Conservation (phyloP, 2,329 filamentous ascomycete genomes). For the Venturia nashicola region DNA sequence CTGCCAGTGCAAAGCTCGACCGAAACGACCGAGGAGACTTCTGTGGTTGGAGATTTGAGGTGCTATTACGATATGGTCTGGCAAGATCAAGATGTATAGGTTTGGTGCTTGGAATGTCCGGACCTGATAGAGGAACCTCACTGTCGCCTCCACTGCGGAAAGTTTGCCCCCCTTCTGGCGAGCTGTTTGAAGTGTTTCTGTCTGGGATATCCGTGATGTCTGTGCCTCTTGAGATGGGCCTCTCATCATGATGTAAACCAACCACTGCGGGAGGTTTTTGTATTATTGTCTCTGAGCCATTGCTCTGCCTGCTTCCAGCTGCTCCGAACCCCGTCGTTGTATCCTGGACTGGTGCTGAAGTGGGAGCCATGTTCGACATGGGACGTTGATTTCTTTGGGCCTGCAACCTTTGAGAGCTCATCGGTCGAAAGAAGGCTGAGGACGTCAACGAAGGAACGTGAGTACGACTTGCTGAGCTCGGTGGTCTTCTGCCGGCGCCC, state of each 20-base stretch:
- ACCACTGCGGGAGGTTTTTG: constrained; percentile 15
- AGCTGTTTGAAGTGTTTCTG: constrained; percentile 60
- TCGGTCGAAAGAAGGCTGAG: constrained; percentile 86
- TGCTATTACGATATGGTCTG: neutral
- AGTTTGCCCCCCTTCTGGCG: constrained; percentile 49
- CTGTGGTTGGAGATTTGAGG: constrained; percentile 37
- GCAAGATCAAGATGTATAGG: constrained; percentile 3
- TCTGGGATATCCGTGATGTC: constrained; percentile 55
- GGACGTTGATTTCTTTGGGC: constrained; percentile 62
- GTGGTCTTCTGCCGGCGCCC: constrained; percentile 33
- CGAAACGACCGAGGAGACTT: constrained; percentile 67
- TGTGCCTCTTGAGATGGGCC: constrained; percentile 54
- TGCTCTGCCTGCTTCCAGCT: constrained; percentile 23
- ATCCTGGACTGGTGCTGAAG: constrained; percentile 16
- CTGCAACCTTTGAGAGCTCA: constrained; percentile 92
- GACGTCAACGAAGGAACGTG: constrained; percentile 85
- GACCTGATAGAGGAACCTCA: constrained; percentile 49
- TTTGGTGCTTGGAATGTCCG: neutral
- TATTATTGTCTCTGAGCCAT: constrained; percentile 23
- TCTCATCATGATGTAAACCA: constrained; percentile 23
- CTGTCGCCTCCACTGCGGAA: constrained; percentile 62
- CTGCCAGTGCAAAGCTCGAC: constrained; percentile 51
- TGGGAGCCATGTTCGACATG: constrained; percentile 21
- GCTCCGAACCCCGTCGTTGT: constrained; percentile 16
- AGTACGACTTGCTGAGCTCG: constrained; percentile 55